Evolutionary conservation across 768 basidiomycete species (phyloP).

Genomic region (Panaeolus papilionaceus): DNA sequence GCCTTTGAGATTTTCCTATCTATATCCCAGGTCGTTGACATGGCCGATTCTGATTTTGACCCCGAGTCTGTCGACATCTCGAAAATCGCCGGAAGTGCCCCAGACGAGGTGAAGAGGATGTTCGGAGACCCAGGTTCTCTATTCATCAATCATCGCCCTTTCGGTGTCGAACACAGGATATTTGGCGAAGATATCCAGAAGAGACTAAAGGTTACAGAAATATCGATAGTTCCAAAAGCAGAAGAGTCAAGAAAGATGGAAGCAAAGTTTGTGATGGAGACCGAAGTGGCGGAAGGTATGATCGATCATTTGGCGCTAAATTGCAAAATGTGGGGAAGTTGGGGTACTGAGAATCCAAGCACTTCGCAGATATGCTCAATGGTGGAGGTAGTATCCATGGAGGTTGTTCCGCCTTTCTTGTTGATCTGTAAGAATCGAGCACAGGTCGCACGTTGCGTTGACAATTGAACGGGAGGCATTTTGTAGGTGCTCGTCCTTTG

Average conservation of each 20-base stretch:
- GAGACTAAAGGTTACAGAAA: constrained; percentile 41
- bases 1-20: background rate
- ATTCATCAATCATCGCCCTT: constrained; percentile 19
- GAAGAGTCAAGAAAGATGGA: constrained; percentile 53
- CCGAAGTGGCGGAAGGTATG: constrained; percentile 42
- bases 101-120: constrained; percentile 36
- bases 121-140: constrained; percentile 27
- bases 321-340: background rate
- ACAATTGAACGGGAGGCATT: background rate
- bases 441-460: background rate
- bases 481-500: constrained; percentile 57
- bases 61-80: constrained; percentile 24
- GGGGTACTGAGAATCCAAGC: background rate
- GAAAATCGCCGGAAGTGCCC: constrained; percentile 36
- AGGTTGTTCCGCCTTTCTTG: constrained; percentile 58
- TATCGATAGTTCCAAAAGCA: constrained; percentile 47
- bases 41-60: background rate
- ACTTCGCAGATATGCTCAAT: constrained; percentile 59
- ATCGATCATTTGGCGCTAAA: background rate
- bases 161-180: constrained; percentile 19
- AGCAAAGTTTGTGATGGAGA: constrained; percentile 50
- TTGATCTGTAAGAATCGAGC: constrained; percentile 51
- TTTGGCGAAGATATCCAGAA: constrained; percentile 30
- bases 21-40: background rate
- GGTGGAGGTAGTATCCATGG: constrained; percentile 55